Percentiles rank a stretch among this genome's conserved stretches.
Evolutionary conservation across 1,139 yeast genomes (phyloP).

Genomic region (Taiozyma sp.): DNA sequence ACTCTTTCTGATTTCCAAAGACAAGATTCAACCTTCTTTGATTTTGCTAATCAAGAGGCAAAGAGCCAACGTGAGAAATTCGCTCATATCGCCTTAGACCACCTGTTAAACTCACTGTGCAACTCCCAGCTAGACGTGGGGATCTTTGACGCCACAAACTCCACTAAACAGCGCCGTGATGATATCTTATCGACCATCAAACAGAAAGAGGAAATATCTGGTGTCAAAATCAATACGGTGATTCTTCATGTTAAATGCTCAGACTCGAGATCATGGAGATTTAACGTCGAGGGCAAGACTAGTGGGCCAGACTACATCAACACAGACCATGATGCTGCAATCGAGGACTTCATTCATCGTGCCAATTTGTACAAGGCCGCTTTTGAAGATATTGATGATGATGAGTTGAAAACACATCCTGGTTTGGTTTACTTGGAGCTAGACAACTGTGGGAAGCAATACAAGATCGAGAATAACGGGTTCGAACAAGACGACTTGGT

Average conservation of each 20-base stretch:
- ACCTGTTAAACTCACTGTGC: conserved; percentile 42
- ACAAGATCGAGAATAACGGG: conserved; percentile 14
- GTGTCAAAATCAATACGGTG: conserved; percentile 29
- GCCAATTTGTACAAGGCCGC: conserved; percentile 48
- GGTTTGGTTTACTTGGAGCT: conserved; percentile 39
- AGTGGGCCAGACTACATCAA: conserved; percentile 50
- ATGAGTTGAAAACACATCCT: conserved; percentile 38
- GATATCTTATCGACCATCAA: conserved; percentile 27
- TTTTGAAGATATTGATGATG: conserved; percentile 49
- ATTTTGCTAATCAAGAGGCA: conserved; percentile 44
- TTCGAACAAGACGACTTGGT: conserved; percentile 10
- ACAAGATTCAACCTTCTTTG: conserved; percentile 35
- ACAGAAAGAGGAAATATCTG: conserved; percentile 18
- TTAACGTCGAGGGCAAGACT: conserved; percentile 60
- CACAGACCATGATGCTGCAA: conserved; percentile 44
- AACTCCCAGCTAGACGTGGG: conserved; percentile 50
- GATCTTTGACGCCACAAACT: conserved; percentile 68
- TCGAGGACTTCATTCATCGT: conserved; percentile 57
- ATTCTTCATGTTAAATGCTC: conserved; percentile 43
- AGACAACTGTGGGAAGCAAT: conserved; percentile 42
- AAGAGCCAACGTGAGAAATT: conserved; percentile 49
- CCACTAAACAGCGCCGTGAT: conserved; percentile 49
- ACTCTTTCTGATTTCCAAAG: conserved; percentile 25
- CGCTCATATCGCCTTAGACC: conserved; percentile 54
- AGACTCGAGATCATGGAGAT: conserved; percentile 38